Percentiles rank a stretch among this genome's conserved stretches.
These are phyloP conservation scores for Hawksworthiomyces lignivorus DNA, from an alignment of 2,329 filamentous ascomycete genomes.

Conservation along the genomic window DNA sequence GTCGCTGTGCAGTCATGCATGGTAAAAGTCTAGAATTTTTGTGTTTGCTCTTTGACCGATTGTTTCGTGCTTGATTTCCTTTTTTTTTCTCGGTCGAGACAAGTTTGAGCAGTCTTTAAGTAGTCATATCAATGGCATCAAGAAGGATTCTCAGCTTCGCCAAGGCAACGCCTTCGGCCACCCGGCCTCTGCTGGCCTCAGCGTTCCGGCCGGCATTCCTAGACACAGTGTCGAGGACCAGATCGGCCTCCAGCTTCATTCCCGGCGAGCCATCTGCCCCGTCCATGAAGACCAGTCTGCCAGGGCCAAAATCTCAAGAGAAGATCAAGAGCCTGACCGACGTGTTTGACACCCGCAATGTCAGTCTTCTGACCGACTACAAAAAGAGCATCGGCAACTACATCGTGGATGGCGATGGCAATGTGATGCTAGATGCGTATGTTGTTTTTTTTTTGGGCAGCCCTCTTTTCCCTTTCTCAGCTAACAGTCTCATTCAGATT, in stretches of 20 bases:
- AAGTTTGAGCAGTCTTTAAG: too few species aligned
- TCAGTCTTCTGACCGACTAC: conserved; percentile 78
- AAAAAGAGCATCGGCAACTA: conserved; percentile 73
- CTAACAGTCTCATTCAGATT: background rate
- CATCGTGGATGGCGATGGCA: conserved; percentile 64
- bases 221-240: too few species aligned
- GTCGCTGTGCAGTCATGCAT: too few species aligned
- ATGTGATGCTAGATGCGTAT: conserved; percentile 68
- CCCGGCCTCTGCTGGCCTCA: too few species aligned
- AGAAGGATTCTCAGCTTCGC: conserved; percentile 1
- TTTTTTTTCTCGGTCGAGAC: too few species aligned
- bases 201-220: too few species aligned
- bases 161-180: conserved; percentile 1
- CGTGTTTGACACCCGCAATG: conserved; percentile 77
- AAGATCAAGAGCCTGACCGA: conserved; percentile 62
- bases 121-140: conserved; percentile 7
- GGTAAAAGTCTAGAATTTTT: too few species aligned
- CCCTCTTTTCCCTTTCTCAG: too few species aligned
- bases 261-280: conserved; percentile 42
- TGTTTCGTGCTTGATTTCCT: too few species aligned
- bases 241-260: too few species aligned
- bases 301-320: conserved; percentile 65
- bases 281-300: conserved; percentile 55
- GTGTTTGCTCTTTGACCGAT: too few species aligned
- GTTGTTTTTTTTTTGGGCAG: too few species aligned